Base-by-base conservation (phyloP, 2,329 filamentous ascomycete species). In the Exophiala viscosa region DNA sequence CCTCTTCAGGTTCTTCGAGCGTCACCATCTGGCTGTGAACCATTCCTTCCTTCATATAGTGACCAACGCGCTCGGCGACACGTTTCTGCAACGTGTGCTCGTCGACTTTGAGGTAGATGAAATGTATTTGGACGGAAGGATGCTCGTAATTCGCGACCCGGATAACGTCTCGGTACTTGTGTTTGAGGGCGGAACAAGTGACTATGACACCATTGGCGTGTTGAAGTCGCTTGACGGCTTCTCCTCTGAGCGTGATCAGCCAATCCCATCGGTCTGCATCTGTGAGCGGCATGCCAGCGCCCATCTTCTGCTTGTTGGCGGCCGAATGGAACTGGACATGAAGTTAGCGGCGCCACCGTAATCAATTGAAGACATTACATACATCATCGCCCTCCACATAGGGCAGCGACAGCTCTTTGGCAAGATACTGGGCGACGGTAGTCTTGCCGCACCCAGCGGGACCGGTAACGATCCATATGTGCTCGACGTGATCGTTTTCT, bases 181-280 rank as follows among this genome's bases (percentile, higher is more conserved):
- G 88, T 79, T 97, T 97, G 48, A 99, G 80, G 1, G 92, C 93
- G 10, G 90, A 96, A 79, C 93, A 99, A 48, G 93, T 96, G 55
- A 99, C 81, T 45, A 99, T 88, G n/a, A 96, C 93, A 44, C 90
- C 86, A 28, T 79, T 81, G 77, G 34, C 84, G 83, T 39, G 66
- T 46, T 43, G 60, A 57, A 64, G 52, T 20, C 55, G 48, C 1
- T 79, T 79, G 51, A 79, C 68, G 36, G 75, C 74, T 35, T 73
- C 85, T 60, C 89, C 81, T 58, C 88, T 87, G 11, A 93, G 79
- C 10, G 78, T 77, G 42, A 86, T 88, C 59, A 99, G 84, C 93
- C 93, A 99, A 75, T 96, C 92, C 93, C 93, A 97, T 59, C 93
- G 87, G 73, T 99, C 93, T 54, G 85, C 86, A 67, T 99, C 93